Conservation (phyloP, 106 monocot genomes). For the Dendrobium officinale region DNA sequence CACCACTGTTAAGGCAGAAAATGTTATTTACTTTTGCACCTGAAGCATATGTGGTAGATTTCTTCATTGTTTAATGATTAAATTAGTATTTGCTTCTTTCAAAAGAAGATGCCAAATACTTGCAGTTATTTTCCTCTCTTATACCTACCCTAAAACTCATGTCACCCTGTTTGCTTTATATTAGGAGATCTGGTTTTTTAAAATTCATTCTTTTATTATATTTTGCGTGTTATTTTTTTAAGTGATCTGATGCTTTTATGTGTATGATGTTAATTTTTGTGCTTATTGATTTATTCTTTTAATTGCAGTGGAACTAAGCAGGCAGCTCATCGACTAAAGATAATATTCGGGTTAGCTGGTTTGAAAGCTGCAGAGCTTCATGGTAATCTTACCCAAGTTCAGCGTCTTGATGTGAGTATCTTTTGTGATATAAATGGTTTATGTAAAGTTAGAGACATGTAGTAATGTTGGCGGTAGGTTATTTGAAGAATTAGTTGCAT, state of each 20-base stretch:
- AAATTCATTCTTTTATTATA: not conserved
- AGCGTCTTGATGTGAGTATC: slow-evolving; percentile 90
- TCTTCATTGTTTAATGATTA: not conserved
- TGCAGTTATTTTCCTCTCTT: not conserved
- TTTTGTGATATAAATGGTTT: not conserved
- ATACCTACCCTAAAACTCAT: not conserved
- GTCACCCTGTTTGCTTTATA: not conserved
- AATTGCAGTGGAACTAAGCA: slow-evolving; percentile 79
- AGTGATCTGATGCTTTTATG: not conserved
- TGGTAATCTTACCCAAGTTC: slow-evolving; percentile 95
- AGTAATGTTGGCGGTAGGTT: not conserved
- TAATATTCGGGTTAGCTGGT: slow-evolving; percentile 92
- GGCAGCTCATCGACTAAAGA: slow-evolving; percentile 91
- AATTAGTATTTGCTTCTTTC: not conserved
- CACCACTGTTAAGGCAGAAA: not conserved
- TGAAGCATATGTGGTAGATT: not conserved
- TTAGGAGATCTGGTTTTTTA: not conserved
- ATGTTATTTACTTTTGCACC: not conserved
- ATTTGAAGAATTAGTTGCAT: not conserved
- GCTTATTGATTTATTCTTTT: not conserved
- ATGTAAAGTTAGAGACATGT: not conserved
- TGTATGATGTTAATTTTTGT: slow-evolving; percentile 3
- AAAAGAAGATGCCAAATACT: not conserved
- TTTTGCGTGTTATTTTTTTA: not conserved
- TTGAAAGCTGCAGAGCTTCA: slow-evolving; percentile 95